Base-by-base conservation (phyloP, 805 yeast species). In the Kazachstania viticola region DNA sequence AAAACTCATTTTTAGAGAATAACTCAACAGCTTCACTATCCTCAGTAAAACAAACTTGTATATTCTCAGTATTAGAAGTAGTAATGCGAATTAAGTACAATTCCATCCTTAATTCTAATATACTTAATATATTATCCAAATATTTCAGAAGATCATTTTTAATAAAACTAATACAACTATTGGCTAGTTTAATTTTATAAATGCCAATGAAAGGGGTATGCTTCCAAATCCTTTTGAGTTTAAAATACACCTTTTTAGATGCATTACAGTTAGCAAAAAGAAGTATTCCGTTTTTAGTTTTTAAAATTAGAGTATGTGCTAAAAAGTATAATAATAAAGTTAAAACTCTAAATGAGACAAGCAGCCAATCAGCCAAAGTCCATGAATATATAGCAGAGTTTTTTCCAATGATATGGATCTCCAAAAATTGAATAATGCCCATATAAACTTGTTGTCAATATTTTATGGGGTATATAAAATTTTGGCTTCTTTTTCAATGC, bases 351-450 rank as follows among this genome's bases (percentile, higher is more conserved):
- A 13, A 3, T 14, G 17, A 6, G 4, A 21, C 22, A 17, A 5
- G 5, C 5, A 37, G 9, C 48, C 47, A 41, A 17, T 41, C 45
- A 12, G 19, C 32, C 21, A 34, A 14, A 3, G 29, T 29, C 41
- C 41, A 38, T n/a, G 28, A 19, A 14, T 35, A 22, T 4, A 44
- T 14, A 9, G 41, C 38, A 8, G 30, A 21, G 3, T 34, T 26
- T 1, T 42, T 23, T 0, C 58, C 58, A 6, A 46, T 25, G 22
- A 53, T 29, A 42, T 51, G 48, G 4, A 49, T 47, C 26, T 40
- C 40, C 4, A 45, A 29, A 25, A 42, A 40, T 14, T 39, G 32
- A 2, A 28, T 9, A 9, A 27, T 23, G 12, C 44, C 37, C 42
- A 38, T 38, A n/a, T n/a, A n/a, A n/a, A n/a, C n/a, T n/a, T n/a